Percentiles rank a stretch among this genome's conserved stretches.
These are phyloP conservation scores for Dalbergia cochinchinensis DNA, from an alignment of 306 rosid genomes.

Conservation along the genomic window DNA sequence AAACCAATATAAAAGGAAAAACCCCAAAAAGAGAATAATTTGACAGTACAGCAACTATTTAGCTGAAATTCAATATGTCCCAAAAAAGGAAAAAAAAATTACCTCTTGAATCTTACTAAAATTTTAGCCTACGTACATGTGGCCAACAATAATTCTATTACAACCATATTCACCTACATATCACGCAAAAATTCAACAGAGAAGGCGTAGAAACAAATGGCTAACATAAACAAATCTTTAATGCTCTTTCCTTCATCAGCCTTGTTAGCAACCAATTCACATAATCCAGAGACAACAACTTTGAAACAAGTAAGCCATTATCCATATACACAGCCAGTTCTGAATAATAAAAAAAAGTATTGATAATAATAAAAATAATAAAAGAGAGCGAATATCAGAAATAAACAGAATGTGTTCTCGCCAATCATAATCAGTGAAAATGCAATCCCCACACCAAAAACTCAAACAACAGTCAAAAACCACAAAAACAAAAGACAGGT, in stretches of 20 bases:
- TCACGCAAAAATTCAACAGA: constrained; percentile 24
- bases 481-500: not conserved
- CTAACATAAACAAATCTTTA: constrained; percentile 25
- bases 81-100: constrained; percentile 15
- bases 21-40: not conserved
- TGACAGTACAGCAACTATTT: constrained; percentile 13
- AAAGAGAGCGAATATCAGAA: constrained; percentile 17
- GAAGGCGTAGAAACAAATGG: constrained; percentile 31
- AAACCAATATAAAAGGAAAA: constrained; percentile 10
- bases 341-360: not conserved
- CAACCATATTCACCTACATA: constrained; percentile 21
- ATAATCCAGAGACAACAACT: constrained; percentile 31
- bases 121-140: constrained; percentile 3
- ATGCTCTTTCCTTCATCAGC: constrained; percentile 40
- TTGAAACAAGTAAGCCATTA: constrained; percentile 34
- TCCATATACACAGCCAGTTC: not conserved
- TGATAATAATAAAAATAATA: not conserved
- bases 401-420: constrained; percentile 25
- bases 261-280: constrained; percentile 49
- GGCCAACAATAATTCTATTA: constrained; percentile 10
- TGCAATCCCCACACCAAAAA: constrained; percentile 18
- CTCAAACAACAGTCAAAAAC: not conserved
- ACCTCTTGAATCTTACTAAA: constrained; percentile 11
- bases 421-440: constrained; percentile 41
- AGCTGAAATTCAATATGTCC: not conserved